These are phyloP conservation scores for Lycium ferocissimum DNA, from an alignment of 257 asterid genomes.

Conservation along the genomic window DNA sequence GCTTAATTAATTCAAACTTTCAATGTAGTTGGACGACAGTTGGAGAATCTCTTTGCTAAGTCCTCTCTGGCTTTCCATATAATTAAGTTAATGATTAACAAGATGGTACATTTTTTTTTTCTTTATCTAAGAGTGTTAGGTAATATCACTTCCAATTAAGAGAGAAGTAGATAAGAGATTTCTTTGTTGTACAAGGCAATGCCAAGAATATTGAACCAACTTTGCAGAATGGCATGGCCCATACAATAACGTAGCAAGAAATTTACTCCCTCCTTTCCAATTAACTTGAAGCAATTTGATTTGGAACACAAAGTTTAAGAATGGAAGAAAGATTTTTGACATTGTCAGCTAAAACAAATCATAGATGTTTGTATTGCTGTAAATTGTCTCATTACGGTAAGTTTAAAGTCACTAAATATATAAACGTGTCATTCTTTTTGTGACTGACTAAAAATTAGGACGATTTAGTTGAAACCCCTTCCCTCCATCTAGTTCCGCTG, in stretches of 20 bases:
- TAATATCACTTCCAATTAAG: slow-evolving; percentile 13
- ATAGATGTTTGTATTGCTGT: too few species aligned
- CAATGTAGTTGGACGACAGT: slow-evolving; percentile 51
- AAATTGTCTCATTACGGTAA: too few species aligned
- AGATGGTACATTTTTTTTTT: neutral
- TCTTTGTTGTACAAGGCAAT: neutral
- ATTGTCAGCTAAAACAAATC: too few species aligned
- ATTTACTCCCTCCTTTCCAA: neutral
- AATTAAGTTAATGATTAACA: neutral
- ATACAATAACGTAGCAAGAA: neutral
- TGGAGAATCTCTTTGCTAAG: slow-evolving; percentile 45
- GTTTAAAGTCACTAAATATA: too few species aligned
- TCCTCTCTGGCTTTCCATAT: neutral
- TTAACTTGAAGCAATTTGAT: too few species aligned
- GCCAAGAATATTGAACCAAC: slow-evolving; percentile 40
- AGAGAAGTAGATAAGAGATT: neutral
- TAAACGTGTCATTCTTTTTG: too few species aligned
- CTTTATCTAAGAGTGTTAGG: neutral
- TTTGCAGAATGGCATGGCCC: neutral
- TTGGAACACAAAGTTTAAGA: too few species aligned
- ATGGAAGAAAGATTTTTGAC: too few species aligned
- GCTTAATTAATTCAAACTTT: slow-evolving; percentile 45
- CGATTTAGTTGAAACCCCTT: neutral
- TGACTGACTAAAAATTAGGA: too few species aligned
- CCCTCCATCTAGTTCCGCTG: neutral